Conservation (phyloP, 345 rosid genomes). For the Citrus trifoliata region DNA sequence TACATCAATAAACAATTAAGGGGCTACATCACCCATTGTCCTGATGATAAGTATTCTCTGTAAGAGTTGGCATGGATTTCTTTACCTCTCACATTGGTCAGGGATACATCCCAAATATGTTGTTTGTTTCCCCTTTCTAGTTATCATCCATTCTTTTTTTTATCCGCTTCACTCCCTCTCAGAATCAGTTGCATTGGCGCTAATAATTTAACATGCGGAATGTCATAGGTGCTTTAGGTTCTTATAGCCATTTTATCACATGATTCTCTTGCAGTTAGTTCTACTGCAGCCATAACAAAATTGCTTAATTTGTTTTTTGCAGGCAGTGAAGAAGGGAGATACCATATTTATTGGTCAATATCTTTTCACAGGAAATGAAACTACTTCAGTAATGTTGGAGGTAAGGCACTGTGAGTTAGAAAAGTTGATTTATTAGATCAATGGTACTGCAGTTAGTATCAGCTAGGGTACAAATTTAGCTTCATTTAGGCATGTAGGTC, state of each 20-base stretch:
- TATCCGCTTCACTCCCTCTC: not conserved
- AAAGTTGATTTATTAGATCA: not conserved
- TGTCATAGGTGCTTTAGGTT: not conserved
- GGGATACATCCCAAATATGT: not conserved
- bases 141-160: not conserved
- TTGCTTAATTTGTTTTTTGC: slow-evolving; percentile 24
- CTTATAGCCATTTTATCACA: not conserved
- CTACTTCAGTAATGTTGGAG: slow-evolving; percentile 73
- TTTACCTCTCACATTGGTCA: not conserved
- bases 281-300: not conserved
- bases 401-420: slow-evolving; percentile 26
- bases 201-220: not conserved
- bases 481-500: not conserved
- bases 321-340: slow-evolving; percentile 71
- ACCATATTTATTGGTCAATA: slow-evolving; percentile 70
- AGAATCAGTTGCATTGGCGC: not conserved
- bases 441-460: not conserved
- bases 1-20: not conserved
- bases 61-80: not conserved
- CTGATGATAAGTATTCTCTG: not conserved
- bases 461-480: not conserved
- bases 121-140: not conserved
- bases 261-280: not conserved
- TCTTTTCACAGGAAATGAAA: slow-evolving; percentile 68
- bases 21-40: not conserved